Base-by-base conservation (phyloP, 2,329 filamentous ascomycete species). In the Cladosporium austrohemisphaericum region DNA sequence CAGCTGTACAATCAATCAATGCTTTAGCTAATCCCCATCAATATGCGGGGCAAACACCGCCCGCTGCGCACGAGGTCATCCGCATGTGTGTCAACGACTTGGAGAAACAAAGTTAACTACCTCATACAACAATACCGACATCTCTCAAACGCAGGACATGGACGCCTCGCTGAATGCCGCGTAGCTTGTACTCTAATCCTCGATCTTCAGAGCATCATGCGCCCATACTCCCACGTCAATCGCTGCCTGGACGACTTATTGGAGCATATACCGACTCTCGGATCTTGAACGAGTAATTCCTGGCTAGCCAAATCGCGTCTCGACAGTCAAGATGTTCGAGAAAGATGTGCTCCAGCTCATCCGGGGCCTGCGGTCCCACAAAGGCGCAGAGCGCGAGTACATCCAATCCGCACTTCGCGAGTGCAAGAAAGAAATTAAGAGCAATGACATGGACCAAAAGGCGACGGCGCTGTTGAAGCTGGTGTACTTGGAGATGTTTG, bases 291-390 rank as follows among this genome's bases (percentile, higher is more conserved):
- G 6, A n/a, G 31, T 19, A 22, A 26, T 18, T 28, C 25, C 11
- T 11, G 26, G 10, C 2, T 19, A 41, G 19, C 10, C 5, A 19
- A 7, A 19, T 5, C 3, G 9, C 9, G 11, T 22, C 23, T 22
- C 5, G 23, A 41, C 16, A 31, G 5, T 10, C 47, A 54, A 10
- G 56, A 97, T 91, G 93, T 98, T 98, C 74, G 93, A 98, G 71
- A 98, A 98, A 73, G 96, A 93, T 33, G 81, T 98, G 16, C 95
- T 96, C 72, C 92, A 97, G 81, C 91, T 98, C 76, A 98, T 98
- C 63, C 83, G 91, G 71, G 93, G 93, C 63, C 76, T 98, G 65
- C 85, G 93, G 58, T 93, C 92, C 68, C 91, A 97, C 75, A 96
- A 95, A 71, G 92, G 92, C 61, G 86, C 85, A 65, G 93, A 98